Percentiles rank a stretch among this genome's conserved stretches.
phyloP scores from a whole-genome alignment of 257 asterid genomes.

The Nicotiana obtusifolia region DNA sequence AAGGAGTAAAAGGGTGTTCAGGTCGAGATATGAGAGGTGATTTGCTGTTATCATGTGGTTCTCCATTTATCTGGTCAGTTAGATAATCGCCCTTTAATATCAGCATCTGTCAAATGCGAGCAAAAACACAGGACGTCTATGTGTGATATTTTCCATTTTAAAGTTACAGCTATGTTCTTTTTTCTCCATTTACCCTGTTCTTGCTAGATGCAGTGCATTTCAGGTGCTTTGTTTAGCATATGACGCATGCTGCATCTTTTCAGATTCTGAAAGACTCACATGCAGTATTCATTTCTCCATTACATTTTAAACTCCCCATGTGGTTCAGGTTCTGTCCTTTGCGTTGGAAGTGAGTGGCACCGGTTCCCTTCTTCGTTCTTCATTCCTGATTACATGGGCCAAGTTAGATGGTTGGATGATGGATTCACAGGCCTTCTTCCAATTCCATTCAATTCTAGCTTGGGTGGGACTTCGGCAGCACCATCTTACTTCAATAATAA shows the following conservation, averaged over 20 bases:
- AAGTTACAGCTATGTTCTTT: neutral
- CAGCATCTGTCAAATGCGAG: neutral
- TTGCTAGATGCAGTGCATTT: neutral
- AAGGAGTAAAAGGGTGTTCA: neutral
- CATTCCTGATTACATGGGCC: conserved; percentile 67
- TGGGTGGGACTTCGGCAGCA: conserved; percentile 94
- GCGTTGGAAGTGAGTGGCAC: conserved; percentile 99
- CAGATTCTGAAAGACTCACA: neutral
- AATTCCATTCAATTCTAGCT: conserved; percentile 74
- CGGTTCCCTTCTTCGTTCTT: conserved; percentile 90
- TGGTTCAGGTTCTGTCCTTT: conserved; percentile 60
- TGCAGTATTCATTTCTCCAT: neutral
- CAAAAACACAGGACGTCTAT: neutral
- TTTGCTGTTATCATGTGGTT: neutral
- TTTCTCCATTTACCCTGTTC: neutral
- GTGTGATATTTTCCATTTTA: neutral
- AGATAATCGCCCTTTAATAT: neutral
- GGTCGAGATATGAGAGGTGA: neutral
- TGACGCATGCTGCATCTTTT: neutral
- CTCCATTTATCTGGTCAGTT: neutral
- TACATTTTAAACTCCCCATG: neutral
- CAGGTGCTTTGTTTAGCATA: neutral
- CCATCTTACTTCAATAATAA: conserved; percentile 84
- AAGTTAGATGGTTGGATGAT: conserved; percentile 94
- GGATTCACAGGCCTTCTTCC: conserved; percentile 98